Percentiles rank a stretch among this genome's conserved stretches.
phyloP scores from a whole-genome alignment of 805 yeast genomes.

The Zygoascus tannicola region DNA sequence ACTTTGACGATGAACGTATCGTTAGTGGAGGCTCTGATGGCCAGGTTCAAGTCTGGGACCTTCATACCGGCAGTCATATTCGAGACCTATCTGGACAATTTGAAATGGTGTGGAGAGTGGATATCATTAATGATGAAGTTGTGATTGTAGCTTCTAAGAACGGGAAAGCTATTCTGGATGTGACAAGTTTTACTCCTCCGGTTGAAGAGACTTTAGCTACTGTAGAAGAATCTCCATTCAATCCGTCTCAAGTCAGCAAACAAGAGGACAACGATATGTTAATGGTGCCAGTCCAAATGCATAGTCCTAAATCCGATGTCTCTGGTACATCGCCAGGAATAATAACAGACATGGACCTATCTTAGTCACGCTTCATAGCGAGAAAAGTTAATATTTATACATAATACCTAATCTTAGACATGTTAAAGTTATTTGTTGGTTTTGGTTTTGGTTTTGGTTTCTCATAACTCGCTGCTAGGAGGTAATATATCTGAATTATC shows the following conservation, averaged over 20 bases:
- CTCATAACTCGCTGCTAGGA: slow-evolving; percentile 3
- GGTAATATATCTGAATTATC: slow-evolving; percentile 3
- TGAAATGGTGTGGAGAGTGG: slow-evolving; percentile 35
- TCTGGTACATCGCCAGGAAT: too few relatives aligned
- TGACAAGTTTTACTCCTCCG: slow-evolving; percentile 29
- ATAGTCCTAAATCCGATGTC: neutral
- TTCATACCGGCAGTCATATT: slow-evolving; percentile 30
- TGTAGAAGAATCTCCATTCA: neutral
- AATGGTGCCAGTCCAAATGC: neutral
- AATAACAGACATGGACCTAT: too few relatives aligned
- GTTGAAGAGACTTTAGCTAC: slow-evolving; percentile 1
- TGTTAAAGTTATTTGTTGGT: too few relatives aligned
- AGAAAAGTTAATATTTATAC: too few relatives aligned
- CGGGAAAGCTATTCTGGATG: slow-evolving; percentile 28
- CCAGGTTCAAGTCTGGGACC: slow-evolving; percentile 34
- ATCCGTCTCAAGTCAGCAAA: neutral
- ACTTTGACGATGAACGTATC: slow-evolving; percentile 31
- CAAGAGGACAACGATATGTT: neutral
- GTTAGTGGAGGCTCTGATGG: slow-evolving; percentile 38
- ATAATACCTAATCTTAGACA: neutral
- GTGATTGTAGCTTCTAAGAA: slow-evolving; percentile 29
- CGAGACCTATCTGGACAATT: slow-evolving; percentile 29
- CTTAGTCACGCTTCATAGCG: too few relatives aligned
- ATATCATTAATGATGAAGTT: slow-evolving; percentile 31
- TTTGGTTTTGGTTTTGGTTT: too few relatives aligned